Evolutionary conservation across 2,329 filamentous ascomycete genomes (phyloP).

Genomic region (Truncatella angustata): DNA sequence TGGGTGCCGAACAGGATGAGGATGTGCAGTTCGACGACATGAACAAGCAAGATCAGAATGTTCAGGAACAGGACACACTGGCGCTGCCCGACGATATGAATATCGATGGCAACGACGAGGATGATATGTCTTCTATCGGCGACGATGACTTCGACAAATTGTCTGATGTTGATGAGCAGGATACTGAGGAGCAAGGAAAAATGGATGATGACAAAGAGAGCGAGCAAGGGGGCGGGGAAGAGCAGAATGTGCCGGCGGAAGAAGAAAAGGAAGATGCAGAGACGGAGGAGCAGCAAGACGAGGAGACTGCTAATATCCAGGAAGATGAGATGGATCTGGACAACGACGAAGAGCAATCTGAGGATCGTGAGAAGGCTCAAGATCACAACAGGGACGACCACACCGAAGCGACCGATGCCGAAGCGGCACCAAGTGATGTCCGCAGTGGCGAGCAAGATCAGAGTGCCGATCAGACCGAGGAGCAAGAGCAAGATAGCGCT

Average conservation of each 20-base stretch:
- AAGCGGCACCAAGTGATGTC: constrained; percentile 61
- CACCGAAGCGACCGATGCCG: constrained; percentile 55
- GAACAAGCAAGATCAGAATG: constrained; percentile 68
- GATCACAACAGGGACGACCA: constrained; percentile 38
- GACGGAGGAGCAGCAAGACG: constrained; percentile 44
- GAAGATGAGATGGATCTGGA: constrained; percentile 33
- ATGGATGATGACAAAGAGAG: constrained; percentile 38
- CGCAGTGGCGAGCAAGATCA: constrained; percentile 65
- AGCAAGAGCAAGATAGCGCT: constrained; percentile 59
- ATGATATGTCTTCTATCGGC: constrained; percentile 48
- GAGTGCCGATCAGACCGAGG: constrained; percentile 60
- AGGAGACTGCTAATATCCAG: constrained; percentile 26
- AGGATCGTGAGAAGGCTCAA: constrained; percentile 30
- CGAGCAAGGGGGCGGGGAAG: constrained; percentile 40
- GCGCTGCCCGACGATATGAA: constrained; percentile 88
- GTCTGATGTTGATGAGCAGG: constrained; percentile 46
- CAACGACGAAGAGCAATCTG: constrained; percentile 30
- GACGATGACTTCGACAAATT: constrained; percentile 60
- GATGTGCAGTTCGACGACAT: constrained; percentile 54
- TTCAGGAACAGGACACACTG: constrained; percentile 77
- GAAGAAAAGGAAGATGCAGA: constrained; percentile 53
- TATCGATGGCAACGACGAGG: constrained; percentile 65
- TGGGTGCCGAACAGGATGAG: constrained; percentile 58
- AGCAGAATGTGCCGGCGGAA: constrained; percentile 40
- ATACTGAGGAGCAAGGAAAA: constrained; percentile 31